phyloP scores from a whole-genome alignment of 257 asterid genomes.

The Solanum sejunctum region DNA sequence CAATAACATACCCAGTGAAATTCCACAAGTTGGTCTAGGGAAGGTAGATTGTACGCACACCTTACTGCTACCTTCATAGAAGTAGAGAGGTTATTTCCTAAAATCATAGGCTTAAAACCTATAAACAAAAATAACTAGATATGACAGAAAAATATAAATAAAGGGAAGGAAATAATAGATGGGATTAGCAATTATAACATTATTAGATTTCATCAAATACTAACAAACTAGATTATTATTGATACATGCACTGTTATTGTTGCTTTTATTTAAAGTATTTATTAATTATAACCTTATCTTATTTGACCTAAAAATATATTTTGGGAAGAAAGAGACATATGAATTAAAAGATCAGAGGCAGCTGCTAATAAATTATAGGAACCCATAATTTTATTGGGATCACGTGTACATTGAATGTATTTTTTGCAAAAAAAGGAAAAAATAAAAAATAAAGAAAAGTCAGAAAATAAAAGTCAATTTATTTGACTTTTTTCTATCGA shows the following conservation, averaged over 20 bases:
- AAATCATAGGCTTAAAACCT: too few species aligned
- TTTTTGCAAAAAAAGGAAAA: neutral
- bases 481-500: neutral
- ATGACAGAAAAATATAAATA: too few species aligned
- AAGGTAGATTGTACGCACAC: too few species aligned
- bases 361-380: neutral
- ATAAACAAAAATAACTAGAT: too few species aligned
- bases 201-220: neutral
- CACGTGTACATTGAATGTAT: neutral
- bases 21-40: too few species aligned
- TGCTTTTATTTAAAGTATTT: neutral
- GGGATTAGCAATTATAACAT: too few species aligned
- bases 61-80: too few species aligned
- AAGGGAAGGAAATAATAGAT: too few species aligned
- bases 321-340: neutral
- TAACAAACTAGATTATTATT: too few species aligned
- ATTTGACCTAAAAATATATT: neutral
- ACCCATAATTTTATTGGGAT: neutral
- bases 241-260: neutral
- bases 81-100: too few species aligned
- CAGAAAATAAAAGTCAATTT: neutral
- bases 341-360: neutral
- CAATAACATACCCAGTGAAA: too few species aligned
- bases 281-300: neutral
- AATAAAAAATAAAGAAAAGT: neutral